Evolutionary conservation across 345 rosid species (phyloP), one percentile per base, ranked within the genome.

Genomic region (Eucalyptus cloeziana): DNA sequence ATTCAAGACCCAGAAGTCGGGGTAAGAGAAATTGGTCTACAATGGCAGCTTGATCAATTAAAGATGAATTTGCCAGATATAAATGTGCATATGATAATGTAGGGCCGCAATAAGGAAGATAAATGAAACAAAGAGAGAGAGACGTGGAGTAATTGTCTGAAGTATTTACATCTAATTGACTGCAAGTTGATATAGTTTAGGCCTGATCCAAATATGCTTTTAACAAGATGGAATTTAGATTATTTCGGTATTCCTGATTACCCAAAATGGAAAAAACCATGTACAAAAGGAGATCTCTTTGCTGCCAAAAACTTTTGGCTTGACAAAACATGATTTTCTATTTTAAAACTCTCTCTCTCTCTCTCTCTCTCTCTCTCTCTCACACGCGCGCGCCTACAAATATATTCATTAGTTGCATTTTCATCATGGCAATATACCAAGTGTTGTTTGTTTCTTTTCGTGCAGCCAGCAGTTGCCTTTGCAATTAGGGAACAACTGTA

Each of bases 1-100:
- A 94, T 98, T 91, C 92, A 93, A 90, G 99, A 97, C 93, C 99
- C 98, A 89, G 97, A 98, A 95, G 98, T 95, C 90, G 98, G 97
- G 71, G 99, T 98, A 93, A 95, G 94, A 87, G 89, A 89, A 89
- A 51, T 40, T 86, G 33, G 12, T 86, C 47, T 37, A 86, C 49
- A 54, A 13, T 64, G 56, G 60, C 21, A 21, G 60, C 21, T 51
- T 3, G 43, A 43, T 51, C 30, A 54, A 25, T 52, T 40, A 11
- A 43, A 22, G 60, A 51, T 33, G 43, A 58, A 25, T 51, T 43
- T 11, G 14, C 47, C 67, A 21, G 60, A 22, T 33, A 56, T 31
- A 51, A 43, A 17, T 51, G 21, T 37, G 87, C 60, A 54, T 43
- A 37, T 64, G 89, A n/a, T 31, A 44, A 69, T 37, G 27, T 49